Conservation (phyloP, 129 eudicot genomes). For the Flaveria robusta region DNA sequence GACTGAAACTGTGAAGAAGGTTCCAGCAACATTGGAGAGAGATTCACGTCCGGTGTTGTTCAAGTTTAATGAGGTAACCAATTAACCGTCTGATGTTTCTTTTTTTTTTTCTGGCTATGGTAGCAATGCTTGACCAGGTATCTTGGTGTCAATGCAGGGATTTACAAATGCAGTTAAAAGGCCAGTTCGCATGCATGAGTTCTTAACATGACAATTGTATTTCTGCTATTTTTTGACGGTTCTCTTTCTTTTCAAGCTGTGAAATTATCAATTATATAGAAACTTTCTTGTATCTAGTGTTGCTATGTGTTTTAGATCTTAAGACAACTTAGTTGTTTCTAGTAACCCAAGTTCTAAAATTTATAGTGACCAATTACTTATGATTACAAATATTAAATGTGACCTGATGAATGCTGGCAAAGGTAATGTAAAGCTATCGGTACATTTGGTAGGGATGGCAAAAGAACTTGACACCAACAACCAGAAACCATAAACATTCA, state of each 20-base stretch:
- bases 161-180: slow-evolving; percentile 93
- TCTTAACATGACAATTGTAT: slow-evolving; percentile 43
- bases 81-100: not conserved
- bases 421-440: not conserved
- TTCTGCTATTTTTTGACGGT: not conserved
- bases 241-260: not conserved
- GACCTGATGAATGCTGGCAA: not conserved
- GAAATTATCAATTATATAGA: slow-evolving; percentile 8
- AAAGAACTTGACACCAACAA: too few relatives aligned
- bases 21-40: slow-evolving; percentile 51
- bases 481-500: too few relatives aligned
- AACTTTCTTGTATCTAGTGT: slow-evolving; percentile 12
- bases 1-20: slow-evolving; percentile 36
- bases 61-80: slow-evolving; percentile 85
- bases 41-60: slow-evolving; percentile 77
- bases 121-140: slow-evolving; percentile 1
- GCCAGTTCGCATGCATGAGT: slow-evolving; percentile 86
- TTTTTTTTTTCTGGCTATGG: not conserved
- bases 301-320: slow-evolving; percentile 3
- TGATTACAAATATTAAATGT: not conserved
- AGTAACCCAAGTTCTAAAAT: not conserved
- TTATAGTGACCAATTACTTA: not conserved
- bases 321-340: not conserved
- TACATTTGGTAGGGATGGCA: too few relatives aligned
- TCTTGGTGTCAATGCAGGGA: slow-evolving; percentile 58